These are phyloP conservation scores for Lactifluus pinguis DNA, from an alignment of 768 basidiomycete genomes.

Conservation along the genomic window DNA sequence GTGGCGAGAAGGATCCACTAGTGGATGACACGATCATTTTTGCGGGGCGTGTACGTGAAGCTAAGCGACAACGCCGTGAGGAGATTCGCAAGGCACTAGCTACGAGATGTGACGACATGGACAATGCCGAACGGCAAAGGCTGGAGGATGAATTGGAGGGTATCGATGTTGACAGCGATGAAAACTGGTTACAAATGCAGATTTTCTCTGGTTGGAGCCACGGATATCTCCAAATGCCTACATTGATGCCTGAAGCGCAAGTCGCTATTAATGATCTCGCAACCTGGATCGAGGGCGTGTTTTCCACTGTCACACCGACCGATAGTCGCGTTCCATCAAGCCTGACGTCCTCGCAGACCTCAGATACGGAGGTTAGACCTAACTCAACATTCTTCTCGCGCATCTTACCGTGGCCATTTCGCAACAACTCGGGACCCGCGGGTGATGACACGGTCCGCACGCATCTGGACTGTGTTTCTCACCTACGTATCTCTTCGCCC, in stretches of 20 bases:
- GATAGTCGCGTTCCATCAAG: not conserved
- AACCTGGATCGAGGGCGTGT: conserved; percentile 85
- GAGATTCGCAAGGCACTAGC: conserved; percentile 53
- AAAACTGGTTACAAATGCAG: conserved; percentile 92
- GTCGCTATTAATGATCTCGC: conserved; percentile 74
- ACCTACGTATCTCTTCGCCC: conserved; percentile 9
- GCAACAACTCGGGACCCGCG: not conserved
- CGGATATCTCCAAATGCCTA: conserved; percentile 92
- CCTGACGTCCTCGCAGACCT: conserved; percentile 1
- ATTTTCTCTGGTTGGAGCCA: conserved; percentile 96
- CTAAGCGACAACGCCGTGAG: conserved; percentile 73
- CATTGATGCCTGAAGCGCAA: conserved; percentile 74
- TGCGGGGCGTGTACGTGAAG: conserved; percentile 88
- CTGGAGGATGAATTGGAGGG: conserved; percentile 43
- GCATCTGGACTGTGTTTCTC: not conserved
- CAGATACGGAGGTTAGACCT: not conserved
- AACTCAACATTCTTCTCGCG: conserved; percentile 8
- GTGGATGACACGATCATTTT: conserved; percentile 98
- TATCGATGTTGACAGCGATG: conserved; percentile 63
- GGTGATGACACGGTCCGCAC: not conserved
- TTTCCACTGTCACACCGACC: conserved; percentile 27
- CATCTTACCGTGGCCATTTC: conserved; percentile 15
- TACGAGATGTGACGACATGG: conserved; percentile 55
- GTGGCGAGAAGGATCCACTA: conserved; percentile 89
- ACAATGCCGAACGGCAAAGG: conserved; percentile 29